Evolutionary conservation across 2,329 filamentous ascomycete species (phyloP).

Genomic region (Pseudogymnoascus verrucosus): DNA sequence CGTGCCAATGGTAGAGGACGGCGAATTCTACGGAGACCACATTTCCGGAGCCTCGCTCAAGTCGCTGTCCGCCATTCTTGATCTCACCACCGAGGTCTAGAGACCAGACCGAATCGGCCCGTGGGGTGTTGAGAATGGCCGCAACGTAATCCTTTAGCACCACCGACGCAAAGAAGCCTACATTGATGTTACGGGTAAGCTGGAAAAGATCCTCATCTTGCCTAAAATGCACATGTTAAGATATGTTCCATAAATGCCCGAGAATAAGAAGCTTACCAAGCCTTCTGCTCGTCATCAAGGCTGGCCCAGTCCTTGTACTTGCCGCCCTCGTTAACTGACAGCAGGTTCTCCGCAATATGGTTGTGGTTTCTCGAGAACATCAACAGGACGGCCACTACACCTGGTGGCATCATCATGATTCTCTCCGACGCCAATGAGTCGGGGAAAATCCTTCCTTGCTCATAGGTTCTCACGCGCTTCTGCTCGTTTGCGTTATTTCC

Average conservation of each 20-base stretch:
- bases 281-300: slow-evolving; percentile 30
- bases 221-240: slow-evolving; percentile 23
- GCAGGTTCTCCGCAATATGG: slow-evolving; percentile 32
- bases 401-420: slow-evolving; percentile 41
- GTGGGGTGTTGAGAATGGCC: slow-evolving; percentile 38
- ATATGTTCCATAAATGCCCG: neutral
- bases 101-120: slow-evolving; percentile 38
- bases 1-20: slow-evolving; percentile 41
- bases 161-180: slow-evolving; percentile 38
- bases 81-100: slow-evolving; percentile 39
- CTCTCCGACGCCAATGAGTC: slow-evolving; percentile 37
- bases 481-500: slow-evolving; percentile 37
- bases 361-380: slow-evolving; percentile 41
- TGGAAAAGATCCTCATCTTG: slow-evolving; percentile 43
- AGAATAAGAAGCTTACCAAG: slow-evolving; percentile 27
- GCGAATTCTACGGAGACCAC: slow-evolving; percentile 39
- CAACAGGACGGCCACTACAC: slow-evolving; percentile 34
- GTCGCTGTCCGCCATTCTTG: slow-evolving; percentile 32
- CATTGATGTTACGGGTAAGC: slow-evolving; percentile 37
- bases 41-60: slow-evolving; percentile 36
- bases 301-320: slow-evolving; percentile 35
- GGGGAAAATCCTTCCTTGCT: slow-evolving; percentile 35
- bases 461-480: slow-evolving; percentile 34
- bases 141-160: slow-evolving; percentile 39
- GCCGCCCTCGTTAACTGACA: slow-evolving; percentile 36